These are phyloP conservation scores for Trichoderma brevicompactum DNA, from an alignment of 2,329 filamentous ascomycete genomes.

Conservation along the genomic window DNA sequence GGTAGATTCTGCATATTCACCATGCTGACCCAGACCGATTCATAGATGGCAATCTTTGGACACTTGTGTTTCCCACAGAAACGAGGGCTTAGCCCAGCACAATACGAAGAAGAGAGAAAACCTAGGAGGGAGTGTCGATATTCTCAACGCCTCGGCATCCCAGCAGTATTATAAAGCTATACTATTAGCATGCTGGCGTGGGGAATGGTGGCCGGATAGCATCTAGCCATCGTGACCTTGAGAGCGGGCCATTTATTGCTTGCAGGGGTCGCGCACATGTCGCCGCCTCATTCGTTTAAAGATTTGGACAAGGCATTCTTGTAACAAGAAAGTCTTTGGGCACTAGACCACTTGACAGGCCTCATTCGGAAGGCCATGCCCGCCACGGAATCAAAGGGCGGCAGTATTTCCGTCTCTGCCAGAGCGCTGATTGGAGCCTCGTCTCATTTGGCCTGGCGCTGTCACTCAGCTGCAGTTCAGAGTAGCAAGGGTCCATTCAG, in stretches of 20 bases:
- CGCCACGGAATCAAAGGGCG: background rate
- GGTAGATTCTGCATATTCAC: slow-evolving; percentile 14
- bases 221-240: slow-evolving; percentile 18
- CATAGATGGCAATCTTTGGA: background rate
- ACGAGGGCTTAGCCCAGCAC: background rate
- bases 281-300: slow-evolving; percentile 17
- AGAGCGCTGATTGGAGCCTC: slow-evolving; percentile 12
- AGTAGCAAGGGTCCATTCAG: slow-evolving; percentile 22
- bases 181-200: background rate
- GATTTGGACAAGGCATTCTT: slow-evolving; percentile 19
- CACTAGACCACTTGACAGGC: background rate
- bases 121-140: background rate
- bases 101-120: background rate
- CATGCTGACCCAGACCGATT: background rate
- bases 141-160: background rate
- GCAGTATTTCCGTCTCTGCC: background rate
- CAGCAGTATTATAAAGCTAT: slow-evolving; percentile 9
- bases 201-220: background rate
- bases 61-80: background rate
- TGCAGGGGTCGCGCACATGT: slow-evolving; percentile 19
- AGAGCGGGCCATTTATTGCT: background rate
- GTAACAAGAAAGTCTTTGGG: background rate
- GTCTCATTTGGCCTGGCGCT: background rate
- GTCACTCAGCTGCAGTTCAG: slow-evolving; percentile 9
- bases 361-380: background rate